Percentiles rank a stretch among this genome's conserved stretches.
Conservation (phyloP, 1,284 basidiomycete species). For the Ustilago lituana region DNA sequence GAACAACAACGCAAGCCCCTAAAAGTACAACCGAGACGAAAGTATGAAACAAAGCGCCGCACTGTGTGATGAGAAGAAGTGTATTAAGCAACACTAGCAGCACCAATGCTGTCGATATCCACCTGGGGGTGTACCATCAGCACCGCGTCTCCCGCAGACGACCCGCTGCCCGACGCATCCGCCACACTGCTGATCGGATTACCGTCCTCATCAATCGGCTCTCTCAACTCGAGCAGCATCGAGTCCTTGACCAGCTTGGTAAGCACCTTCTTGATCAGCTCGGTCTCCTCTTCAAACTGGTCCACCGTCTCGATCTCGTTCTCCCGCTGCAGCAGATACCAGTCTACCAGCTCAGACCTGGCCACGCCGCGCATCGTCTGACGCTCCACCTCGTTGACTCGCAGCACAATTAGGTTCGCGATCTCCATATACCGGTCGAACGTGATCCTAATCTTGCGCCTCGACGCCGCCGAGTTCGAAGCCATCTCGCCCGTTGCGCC, state of each 20-base stretch:
- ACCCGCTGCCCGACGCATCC: conserved; percentile 22
- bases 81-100: conserved; percentile 14
- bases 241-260: conserved; percentile 84
- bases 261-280: conserved; percentile 88
- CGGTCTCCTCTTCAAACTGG: conserved; percentile 89
- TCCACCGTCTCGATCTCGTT: conserved; percentile 83
- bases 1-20: background rate
- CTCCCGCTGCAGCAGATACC: conserved; percentile 90
- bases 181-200: conserved; percentile 34
- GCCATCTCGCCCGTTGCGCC: conserved; percentile 11
- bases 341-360: conserved; percentile 86
- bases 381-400: conserved; percentile 81
- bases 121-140: conserved; percentile 62
- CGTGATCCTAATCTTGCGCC: conserved; percentile 82
- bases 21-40: conserved; percentile 13
- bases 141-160: conserved; percentile 32
- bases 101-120: conserved; percentile 57
- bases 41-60: too few species aligned
- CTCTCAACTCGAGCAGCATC: conserved; percentile 62
- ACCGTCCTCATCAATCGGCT: conserved; percentile 44
- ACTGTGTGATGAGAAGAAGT: too few species aligned
- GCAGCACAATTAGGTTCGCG: conserved; percentile 85
- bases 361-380: conserved; percentile 78
- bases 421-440: conserved; percentile 93
- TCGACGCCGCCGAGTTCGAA: conserved; percentile 22